Evolutionary conservation across 495 filamentous ascomycete genomes (phyloP).

Genomic region (Aspergillus heteromorphus): DNA sequence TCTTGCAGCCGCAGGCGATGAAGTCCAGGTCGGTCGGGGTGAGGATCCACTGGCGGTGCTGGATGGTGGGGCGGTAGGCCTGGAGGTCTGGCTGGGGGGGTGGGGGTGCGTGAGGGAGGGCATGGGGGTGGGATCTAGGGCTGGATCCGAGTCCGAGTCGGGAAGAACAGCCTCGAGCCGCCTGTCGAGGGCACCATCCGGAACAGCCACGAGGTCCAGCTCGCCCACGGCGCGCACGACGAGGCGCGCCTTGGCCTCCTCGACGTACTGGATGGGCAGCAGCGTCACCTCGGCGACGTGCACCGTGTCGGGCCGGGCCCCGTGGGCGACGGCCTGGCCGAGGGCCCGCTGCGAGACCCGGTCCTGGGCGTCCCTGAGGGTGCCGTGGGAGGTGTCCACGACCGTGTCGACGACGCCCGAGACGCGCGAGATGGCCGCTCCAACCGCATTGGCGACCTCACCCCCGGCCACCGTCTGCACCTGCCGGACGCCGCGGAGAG

Average conservation of each 20-base stretch:
- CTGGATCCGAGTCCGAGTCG: too few relatives aligned
- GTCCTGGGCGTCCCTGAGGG: conserved; percentile 27
- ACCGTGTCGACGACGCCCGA: conserved; percentile 35
- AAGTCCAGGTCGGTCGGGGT: conserved; percentile 53
- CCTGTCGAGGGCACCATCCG: too few relatives aligned
- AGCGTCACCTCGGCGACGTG: conserved; percentile 30
- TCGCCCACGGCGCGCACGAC: conserved; percentile 31
- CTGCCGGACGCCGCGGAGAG: conserved; percentile 15
- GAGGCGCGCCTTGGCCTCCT: conserved; percentile 29
- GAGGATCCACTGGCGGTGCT: conserved; percentile 39
- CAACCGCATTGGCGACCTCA: conserved; percentile 53
- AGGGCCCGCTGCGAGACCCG: conserved; percentile 32
- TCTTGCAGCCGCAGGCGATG: conserved; percentile 54
- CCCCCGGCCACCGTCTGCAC: conserved; percentile 16
- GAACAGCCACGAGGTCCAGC: conserved; percentile 13
- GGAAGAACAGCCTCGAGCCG: too few relatives aligned
- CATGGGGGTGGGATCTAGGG: too few relatives aligned
- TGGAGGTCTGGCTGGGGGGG: too few relatives aligned
- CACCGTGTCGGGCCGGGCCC: conserved; percentile 23
- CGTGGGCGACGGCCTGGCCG: conserved; percentile 34
- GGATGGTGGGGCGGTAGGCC: conserved; percentile 14
- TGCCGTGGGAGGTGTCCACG: conserved; percentile 32
- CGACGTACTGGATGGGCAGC: conserved; percentile 33
- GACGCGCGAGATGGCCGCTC: conserved; percentile 44
- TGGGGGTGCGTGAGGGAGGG: too few relatives aligned